phyloP scores from a whole-genome alignment of 2,329 filamentous ascomycete species.

The Sporothrix inflata region DNA sequence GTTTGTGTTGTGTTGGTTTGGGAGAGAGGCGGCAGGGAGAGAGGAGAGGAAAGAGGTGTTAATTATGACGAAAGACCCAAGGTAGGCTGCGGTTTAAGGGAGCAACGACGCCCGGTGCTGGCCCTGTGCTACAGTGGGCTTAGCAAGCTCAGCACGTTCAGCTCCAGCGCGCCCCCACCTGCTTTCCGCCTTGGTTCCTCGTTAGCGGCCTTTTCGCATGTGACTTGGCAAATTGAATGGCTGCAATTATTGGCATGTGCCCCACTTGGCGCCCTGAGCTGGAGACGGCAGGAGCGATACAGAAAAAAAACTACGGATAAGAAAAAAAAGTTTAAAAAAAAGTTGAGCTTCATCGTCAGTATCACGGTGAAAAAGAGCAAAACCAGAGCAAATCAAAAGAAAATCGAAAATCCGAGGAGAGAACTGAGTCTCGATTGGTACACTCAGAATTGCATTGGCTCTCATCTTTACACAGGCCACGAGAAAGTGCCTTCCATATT shows the following conservation, averaged over 20 bases:
- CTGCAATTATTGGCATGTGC: slow-evolving; percentile 19
- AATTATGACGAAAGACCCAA: slow-evolving; percentile 17
- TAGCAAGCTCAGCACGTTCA: neutral
- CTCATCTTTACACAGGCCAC: neutral
- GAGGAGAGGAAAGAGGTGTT: neutral
- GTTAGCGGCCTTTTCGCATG: slow-evolving; percentile 15
- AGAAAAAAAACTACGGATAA: slow-evolving; percentile 20
- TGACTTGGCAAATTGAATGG: slow-evolving; percentile 20
- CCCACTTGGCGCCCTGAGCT: slow-evolving; percentile 9
- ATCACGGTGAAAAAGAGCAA: no score
- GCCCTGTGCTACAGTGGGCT: slow-evolving; percentile 1
- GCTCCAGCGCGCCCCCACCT: slow-evolving; percentile 2
- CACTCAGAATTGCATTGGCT: neutral
- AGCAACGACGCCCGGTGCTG: neutral
- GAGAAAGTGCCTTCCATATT: neutral
- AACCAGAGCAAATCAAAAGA: neutral
- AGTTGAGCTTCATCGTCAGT: neutral
- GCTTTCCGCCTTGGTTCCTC: slow-evolving; percentile 8
- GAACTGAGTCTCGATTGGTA: neutral
- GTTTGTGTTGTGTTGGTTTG: neutral
- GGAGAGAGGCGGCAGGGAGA: neutral
- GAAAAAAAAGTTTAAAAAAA: slow-evolving; percentile 46
- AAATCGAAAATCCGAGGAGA: neutral
- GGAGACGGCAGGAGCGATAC: slow-evolving; percentile 15
- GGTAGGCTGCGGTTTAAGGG: neutral